Evolutionary conservation across 495 filamentous ascomycete species (phyloP).

Genomic region (Aspergillus haitiensis): DNA sequence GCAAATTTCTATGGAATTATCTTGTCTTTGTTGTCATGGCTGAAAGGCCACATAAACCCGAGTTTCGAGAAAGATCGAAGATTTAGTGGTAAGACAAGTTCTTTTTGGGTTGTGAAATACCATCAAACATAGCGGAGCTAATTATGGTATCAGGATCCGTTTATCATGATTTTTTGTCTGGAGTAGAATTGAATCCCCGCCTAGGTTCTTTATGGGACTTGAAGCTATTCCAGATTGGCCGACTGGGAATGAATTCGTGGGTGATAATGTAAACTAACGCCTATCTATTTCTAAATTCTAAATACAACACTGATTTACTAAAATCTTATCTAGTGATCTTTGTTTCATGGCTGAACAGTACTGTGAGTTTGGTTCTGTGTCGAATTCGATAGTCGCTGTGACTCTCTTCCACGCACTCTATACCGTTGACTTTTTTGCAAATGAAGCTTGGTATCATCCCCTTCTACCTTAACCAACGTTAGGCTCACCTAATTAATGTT

Average conservation of each 20-base stretch:
- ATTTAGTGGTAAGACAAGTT: neutral
- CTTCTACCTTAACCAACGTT: neutral
- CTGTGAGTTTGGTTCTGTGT: conserved; percentile 42
- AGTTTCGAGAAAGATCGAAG: neutral
- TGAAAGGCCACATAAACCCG: neutral
- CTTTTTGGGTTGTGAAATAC: neutral
- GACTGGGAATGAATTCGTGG: conserved; percentile 47
- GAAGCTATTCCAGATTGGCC: conserved; percentile 52
- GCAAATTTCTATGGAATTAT: neutral
- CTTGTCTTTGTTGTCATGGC: neutral
- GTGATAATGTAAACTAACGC: conserved; percentile 39
- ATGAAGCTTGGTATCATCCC: conserved; percentile 34
- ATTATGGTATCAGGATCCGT: neutral
- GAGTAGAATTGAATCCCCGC: conserved; percentile 52
- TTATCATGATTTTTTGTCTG: conserved; percentile 13
- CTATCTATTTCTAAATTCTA: neutral
- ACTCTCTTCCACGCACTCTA: conserved; percentile 47
- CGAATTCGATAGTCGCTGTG: conserved; percentile 46
- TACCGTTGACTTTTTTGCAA: conserved; percentile 52
- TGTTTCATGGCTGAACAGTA: conserved; percentile 50
- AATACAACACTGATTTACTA: neutral
- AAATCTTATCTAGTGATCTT: conserved; percentile 37
- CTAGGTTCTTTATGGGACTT: conserved; percentile 49
- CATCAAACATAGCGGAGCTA: neutral
- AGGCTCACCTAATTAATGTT: too few relatives aligned